Evolutionary conservation across 2,329 filamentous ascomycete species (phyloP).

Genomic region (Clarireedia homoeocarpa): DNA sequence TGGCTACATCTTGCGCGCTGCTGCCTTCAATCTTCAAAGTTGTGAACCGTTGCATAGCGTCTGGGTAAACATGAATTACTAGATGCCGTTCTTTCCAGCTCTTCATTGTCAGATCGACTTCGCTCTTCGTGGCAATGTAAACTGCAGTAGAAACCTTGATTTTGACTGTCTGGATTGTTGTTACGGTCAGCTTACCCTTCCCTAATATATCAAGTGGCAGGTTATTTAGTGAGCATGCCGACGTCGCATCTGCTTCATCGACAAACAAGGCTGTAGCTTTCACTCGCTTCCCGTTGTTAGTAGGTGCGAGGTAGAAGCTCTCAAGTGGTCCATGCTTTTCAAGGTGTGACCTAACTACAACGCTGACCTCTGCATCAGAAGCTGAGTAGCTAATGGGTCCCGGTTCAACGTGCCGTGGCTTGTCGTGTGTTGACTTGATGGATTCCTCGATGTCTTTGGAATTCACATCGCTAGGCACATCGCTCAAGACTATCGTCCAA

Average conservation of each 20-base stretch:
- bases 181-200: constrained; percentile 31
- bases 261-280: constrained; percentile 35
- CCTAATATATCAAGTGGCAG: constrained; percentile 27
- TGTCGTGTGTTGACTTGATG: constrained; percentile 11
- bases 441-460: constrained; percentile 13
- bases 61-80: constrained; percentile 24
- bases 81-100: constrained; percentile 30
- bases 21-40: constrained; percentile 35
- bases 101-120: constrained; percentile 22
- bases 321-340: constrained; percentile 12
- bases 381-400: constrained; percentile 12
- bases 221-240: constrained; percentile 31
- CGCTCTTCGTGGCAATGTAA: constrained; percentile 27
- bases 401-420: constrained; percentile 16
- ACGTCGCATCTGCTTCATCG: constrained; percentile 31
- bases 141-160: constrained; percentile 33
- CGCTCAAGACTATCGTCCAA: constrained; percentile 21
- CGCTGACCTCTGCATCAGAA: constrained; percentile 14
- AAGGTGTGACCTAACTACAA: constrained; percentile 14
- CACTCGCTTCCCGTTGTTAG: constrained; percentile 10
- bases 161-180: constrained; percentile 31
- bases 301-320: neutral
- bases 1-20: constrained; percentile 24
- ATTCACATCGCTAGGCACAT: constrained; percentile 16
- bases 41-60: constrained; percentile 24